Percentiles rank a stretch among this genome's conserved stretches.
These are phyloP conservation scores for Stephania cephalantha DNA, from an alignment of 164 flowering plant genomes.

Conservation along the genomic window DNA sequence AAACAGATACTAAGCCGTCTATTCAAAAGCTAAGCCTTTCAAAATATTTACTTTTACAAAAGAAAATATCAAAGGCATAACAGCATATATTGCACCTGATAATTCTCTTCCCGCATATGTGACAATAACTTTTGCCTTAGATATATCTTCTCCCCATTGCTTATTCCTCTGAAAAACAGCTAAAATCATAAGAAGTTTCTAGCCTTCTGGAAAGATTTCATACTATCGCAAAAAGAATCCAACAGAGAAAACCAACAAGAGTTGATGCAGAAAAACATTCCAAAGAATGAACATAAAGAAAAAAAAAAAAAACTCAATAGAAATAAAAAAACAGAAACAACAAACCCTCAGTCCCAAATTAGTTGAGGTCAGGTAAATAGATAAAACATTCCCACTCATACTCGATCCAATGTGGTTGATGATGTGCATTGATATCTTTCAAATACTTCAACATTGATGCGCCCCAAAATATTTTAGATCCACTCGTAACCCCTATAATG, in stretches of 20 bases:
- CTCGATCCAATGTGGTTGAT: too few species aligned
- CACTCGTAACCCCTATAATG: too few species aligned
- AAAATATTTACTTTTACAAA: not conserved
- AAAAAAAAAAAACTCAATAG: not conserved
- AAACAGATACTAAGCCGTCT: not conserved
- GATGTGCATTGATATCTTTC: too few species aligned
- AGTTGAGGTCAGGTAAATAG: too few species aligned
- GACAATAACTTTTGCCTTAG: slow-evolving; percentile 66
- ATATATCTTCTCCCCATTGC: slow-evolving; percentile 81
- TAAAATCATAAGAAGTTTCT: not conserved
- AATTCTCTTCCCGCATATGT: slow-evolving; percentile 77
- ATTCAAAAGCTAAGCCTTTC: not conserved
- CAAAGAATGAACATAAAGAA: not conserved
- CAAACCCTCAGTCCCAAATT: too few species aligned
- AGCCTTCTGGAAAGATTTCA: not conserved
- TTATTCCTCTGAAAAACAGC: slow-evolving; percentile 57
- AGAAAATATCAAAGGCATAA: not conserved
- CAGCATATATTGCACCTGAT: slow-evolving; percentile 46
- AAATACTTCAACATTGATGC: too few species aligned
- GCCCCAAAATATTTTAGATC: too few species aligned
- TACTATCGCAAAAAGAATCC: not conserved
- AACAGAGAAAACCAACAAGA: not conserved
- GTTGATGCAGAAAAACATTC: slow-evolving; percentile 1
- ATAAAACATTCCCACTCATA: too few species aligned
- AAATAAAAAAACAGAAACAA: not conserved